These are phyloP conservation scores for Nyctanthes arbortristis DNA, from an alignment of 257 asterid species.

Conservation along the genomic window DNA sequence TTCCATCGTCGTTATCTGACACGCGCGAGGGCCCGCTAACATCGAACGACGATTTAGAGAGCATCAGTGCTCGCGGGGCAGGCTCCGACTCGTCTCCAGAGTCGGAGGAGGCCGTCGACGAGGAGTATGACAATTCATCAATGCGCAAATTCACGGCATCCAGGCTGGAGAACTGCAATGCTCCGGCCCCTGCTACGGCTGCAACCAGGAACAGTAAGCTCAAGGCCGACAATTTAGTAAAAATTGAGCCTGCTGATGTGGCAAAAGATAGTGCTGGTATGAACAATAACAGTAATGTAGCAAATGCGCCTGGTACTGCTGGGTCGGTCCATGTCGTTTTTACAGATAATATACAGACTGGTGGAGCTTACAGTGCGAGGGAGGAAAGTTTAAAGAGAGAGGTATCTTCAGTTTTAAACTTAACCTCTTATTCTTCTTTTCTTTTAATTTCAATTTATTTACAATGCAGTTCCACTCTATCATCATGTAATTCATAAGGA, in stretches of 20 bases:
- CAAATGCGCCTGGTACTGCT: conserved; percentile 43
- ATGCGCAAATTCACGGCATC: conserved; percentile 90
- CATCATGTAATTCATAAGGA: background rate
- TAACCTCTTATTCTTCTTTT: background rate
- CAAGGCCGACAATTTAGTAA: conserved; percentile 67
- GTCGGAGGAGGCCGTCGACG: conserved; percentile 82
- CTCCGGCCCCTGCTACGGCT: conserved; percentile 29
- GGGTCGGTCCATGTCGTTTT: conserved; percentile 62
- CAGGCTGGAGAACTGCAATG: conserved; percentile 61
- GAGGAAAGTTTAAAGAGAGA: conserved; percentile 93
- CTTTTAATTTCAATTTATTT: background rate
- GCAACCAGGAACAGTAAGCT: conserved; percentile 67
- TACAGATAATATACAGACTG: conserved; percentile 81
- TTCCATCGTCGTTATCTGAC: conserved; percentile 84
- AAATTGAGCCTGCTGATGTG: conserved; percentile 58
- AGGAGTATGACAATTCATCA: conserved; percentile 75
- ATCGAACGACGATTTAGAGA: conserved; percentile 92
- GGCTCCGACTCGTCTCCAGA: conserved; percentile 93
- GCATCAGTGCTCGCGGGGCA: conserved; percentile 93
- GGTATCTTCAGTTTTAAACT: conserved; percentile 38
- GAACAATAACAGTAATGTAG: conserved; percentile 27
- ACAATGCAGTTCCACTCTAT: background rate
- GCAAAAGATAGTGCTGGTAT: conserved; percentile 50
- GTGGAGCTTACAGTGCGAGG: conserved; percentile 96
- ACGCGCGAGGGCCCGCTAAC: conserved; percentile 93